Conservation (phyloP, 257 asterid species). For the Solanum pinnatisectum region DNA sequence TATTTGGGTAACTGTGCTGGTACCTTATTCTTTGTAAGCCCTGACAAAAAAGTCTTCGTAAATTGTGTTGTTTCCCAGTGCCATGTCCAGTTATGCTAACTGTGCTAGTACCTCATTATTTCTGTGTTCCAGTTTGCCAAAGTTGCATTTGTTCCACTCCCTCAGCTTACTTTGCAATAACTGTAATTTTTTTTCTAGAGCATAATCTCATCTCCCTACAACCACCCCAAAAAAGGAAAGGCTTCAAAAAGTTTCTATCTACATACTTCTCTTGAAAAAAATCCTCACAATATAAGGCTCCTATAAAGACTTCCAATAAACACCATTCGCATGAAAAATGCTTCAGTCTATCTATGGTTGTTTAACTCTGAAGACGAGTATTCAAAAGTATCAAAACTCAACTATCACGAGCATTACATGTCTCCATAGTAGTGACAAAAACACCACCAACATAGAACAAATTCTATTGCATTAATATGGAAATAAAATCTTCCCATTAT, state of each 20-base stretch:
- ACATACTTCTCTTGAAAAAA: neutral
- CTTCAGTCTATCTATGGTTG: neutral
- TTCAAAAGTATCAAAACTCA: neutral
- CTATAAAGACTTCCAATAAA: neutral
- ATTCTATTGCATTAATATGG: neutral
- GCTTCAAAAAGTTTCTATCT: neutral
- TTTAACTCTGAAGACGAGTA: neutral
- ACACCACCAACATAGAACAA: neutral
- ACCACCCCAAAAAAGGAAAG: neutral
- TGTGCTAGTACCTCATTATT: neutral
- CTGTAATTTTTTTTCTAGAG: neutral
- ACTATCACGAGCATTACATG: neutral
- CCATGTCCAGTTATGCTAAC: neutral
- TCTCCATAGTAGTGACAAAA: neutral
- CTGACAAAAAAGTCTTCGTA: neutral
- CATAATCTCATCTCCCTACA: neutral
- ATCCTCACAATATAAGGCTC: neutral
- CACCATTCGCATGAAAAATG: neutral
- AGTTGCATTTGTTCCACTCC: neutral
- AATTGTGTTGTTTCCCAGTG: neutral
- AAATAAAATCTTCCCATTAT: neutral
- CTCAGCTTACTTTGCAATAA: neutral
- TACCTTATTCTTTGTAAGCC: neutral
- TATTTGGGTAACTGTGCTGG: neutral
- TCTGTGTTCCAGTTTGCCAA: neutral